Conservation (phyloP, 2,329 filamentous ascomycete genomes). For the Penicillium concentricum region DNA sequence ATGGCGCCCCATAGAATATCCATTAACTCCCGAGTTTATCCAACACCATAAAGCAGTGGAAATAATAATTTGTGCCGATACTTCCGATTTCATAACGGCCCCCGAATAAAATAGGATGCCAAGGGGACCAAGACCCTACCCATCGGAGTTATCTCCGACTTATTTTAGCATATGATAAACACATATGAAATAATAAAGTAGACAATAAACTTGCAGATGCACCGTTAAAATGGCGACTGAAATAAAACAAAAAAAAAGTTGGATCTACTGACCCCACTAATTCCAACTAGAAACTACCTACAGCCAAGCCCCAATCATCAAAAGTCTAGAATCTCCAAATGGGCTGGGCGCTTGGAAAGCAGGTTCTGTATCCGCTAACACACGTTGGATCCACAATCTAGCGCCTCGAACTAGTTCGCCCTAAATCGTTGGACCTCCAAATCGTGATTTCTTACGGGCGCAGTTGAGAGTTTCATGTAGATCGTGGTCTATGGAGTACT, state of each 20-base stretch:
- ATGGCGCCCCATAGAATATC: not conserved
- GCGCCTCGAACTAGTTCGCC: slow-evolving; percentile 9
- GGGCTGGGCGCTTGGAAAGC: slow-evolving; percentile 6
- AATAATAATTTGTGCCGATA: slow-evolving; percentile 3
- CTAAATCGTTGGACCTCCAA: not conserved
- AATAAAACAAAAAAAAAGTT: not conserved
- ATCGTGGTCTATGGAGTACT: not conserved
- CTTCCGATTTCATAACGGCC: not conserved
- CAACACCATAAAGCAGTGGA: not conserved
- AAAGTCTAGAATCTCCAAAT: slow-evolving; percentile 10
- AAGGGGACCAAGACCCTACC: not conserved
- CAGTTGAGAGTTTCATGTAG: not conserved
- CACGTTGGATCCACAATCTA: slow-evolving; percentile 3
- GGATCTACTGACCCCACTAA: slow-evolving; percentile 4
- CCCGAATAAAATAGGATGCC: not conserved
- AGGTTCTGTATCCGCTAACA: slow-evolving; percentile 2
- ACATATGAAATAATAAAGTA: not conserved
- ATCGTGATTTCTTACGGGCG: not conserved
- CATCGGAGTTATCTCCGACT: not conserved
- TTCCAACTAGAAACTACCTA: slow-evolving; percentile 4
- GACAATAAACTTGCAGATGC: not conserved
- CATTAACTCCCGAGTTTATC: not conserved
- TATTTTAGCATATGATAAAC: not conserved
- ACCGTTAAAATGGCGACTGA: not conserved
- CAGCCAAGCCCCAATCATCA: slow-evolving; percentile 4